Evolutionary conservation across 495 filamentous ascomycete genomes (phyloP).

Genomic region (Astrothelium subdiscretum): DNA sequence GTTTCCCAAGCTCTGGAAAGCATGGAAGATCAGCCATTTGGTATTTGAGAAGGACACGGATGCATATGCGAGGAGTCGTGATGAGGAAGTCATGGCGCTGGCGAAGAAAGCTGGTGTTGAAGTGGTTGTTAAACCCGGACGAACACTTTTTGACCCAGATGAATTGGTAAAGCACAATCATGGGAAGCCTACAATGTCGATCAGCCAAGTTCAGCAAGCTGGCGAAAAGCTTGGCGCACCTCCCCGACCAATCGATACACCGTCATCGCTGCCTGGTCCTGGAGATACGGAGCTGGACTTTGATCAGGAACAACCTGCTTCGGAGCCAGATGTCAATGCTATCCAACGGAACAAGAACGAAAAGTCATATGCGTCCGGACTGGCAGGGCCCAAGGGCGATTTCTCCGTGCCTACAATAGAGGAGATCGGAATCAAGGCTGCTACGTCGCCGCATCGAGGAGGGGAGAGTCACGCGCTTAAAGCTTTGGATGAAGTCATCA

Average conservation of each 20-base stretch:
- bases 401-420: constrained; percentile 49
- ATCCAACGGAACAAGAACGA: constrained; percentile 35
- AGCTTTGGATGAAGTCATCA: constrained; percentile 38
- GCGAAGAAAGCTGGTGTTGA: constrained; percentile 52
- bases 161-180: constrained; percentile 49
- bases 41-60: constrained; percentile 68
- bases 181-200: constrained; percentile 59
- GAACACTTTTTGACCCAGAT: constrained; percentile 58
- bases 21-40: constrained; percentile 56
- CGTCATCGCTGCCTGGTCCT: constrained; percentile 45
- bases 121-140: constrained; percentile 45
- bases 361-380: constrained; percentile 36
- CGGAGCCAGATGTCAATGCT: constrained; percentile 43
- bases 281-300: constrained; percentile 46
- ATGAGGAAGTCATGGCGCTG: constrained; percentile 39
- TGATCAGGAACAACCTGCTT: constrained; percentile 35
- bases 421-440: constrained; percentile 48
- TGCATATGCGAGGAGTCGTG: constrained; percentile 50
- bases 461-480: constrained; percentile 50
- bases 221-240: constrained; percentile 41
- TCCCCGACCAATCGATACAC: constrained; percentile 42
- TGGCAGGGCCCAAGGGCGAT: constrained; percentile 50
- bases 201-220: constrained; percentile 43
- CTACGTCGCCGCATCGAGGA: constrained; percentile 49
- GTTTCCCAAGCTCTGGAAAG: constrained; percentile 53